Percentiles rank a stretch among this genome's conserved stretches.
Conservation (phyloP, 148 eudicot species). For the Rhododendron molle region DNA sequence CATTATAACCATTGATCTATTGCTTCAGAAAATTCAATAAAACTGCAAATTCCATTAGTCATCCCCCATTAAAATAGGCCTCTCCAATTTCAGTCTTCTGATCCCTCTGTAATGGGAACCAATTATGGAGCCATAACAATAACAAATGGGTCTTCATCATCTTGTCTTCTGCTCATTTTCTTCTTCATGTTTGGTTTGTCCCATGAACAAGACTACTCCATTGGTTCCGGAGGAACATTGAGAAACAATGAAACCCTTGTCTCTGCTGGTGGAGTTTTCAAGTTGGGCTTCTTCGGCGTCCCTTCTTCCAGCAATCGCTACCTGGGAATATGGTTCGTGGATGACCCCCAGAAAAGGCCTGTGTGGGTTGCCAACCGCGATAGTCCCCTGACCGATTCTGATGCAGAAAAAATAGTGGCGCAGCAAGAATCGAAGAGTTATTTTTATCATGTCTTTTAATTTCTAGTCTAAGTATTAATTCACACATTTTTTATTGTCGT, state of each 20-base stretch:
- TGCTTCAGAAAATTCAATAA: not conserved
- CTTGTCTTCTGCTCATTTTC: not conserved
- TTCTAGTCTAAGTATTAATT: too few relatives aligned
- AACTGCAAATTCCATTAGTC: not conserved
- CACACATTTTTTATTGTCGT: too few relatives aligned
- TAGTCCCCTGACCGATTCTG: not conserved
- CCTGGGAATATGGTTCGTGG: slow-evolving; percentile 5
- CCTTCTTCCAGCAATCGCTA: not conserved
- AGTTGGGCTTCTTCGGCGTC: not conserved
- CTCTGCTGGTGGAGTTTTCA: not conserved
- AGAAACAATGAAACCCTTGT: slow-evolving; percentile 2
- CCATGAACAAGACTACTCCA: not conserved
- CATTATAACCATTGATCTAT: not conserved
- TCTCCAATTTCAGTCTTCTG: not conserved
- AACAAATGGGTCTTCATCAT: not conserved
- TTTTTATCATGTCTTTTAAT: too few relatives aligned
- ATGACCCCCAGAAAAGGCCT: not conserved
- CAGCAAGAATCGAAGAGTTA: too few relatives aligned
- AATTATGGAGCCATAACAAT: not conserved
- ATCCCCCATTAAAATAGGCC: not conserved
- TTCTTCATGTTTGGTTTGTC: not conserved
- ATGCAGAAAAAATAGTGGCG: too few relatives aligned
- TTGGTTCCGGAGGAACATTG: not conserved
- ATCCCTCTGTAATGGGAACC: not conserved
- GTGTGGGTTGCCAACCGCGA: not conserved